phyloP scores from a whole-genome alignment of 139 green algal species.

The Chlamydomonas urium region DNA sequence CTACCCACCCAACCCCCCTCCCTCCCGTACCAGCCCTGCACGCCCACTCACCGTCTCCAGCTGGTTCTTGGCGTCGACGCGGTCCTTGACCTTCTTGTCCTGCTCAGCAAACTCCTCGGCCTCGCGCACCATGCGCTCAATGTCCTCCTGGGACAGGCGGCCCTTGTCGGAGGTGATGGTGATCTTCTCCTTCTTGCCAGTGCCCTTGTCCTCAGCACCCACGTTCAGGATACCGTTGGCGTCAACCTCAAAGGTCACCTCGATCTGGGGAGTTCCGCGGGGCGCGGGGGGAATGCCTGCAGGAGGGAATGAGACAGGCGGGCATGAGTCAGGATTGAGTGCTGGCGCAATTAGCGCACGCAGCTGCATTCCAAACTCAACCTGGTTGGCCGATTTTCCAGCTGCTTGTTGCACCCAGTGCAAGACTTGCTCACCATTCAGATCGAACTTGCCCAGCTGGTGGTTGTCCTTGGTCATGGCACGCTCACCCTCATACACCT shows the following conservation, averaged over 20 bases:
- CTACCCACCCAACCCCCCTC: no score
- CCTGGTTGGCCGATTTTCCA: no score
- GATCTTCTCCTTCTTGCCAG: slow-evolving; percentile 78
- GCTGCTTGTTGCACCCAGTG: no score
- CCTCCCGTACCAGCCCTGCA: no score
- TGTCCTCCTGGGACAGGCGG: slow-evolving; percentile 64
- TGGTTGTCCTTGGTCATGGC: slow-evolving; percentile 94
- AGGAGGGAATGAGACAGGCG: no score
- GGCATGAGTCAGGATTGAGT: no score
- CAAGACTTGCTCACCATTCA: slow-evolving; percentile 1
- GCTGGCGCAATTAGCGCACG: no score
- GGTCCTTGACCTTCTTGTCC: slow-evolving; percentile 52
- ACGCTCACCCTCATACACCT: slow-evolving; percentile 65
- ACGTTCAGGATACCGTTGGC: slow-evolving; percentile 93
- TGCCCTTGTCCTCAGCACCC: slow-evolving; percentile 78
- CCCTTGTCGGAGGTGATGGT: slow-evolving; percentile 74
- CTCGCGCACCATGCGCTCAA: slow-evolving; percentile 92
- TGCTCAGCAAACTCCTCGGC: slow-evolving; percentile 85
- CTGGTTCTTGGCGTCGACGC: slow-evolving; percentile 52
- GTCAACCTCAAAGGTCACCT: slow-evolving; percentile 81
- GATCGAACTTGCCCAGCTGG: slow-evolving; percentile 83
- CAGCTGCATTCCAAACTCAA: no score
- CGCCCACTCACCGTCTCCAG: slow-evolving; percentile 58
- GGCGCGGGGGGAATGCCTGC: slow-evolving; percentile 87
- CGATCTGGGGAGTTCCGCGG: slow-evolving; percentile 79